These are phyloP conservation scores for Aschersonia sp. DNA, from an alignment of 2,329 filamentous ascomycete genomes.

Conservation along the genomic window DNA sequence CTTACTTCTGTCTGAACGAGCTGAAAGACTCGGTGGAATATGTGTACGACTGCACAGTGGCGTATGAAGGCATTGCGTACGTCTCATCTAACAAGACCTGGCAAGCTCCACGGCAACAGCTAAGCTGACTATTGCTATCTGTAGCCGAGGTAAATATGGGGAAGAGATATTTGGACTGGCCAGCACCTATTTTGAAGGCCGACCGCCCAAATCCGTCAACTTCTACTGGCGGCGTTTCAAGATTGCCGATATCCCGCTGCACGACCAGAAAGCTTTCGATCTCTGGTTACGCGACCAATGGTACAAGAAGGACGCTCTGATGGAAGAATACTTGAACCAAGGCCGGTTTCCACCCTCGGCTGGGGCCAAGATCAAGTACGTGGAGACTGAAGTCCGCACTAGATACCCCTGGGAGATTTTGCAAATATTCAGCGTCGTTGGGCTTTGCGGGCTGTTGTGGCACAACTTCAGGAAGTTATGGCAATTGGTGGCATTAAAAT, in stretches of 20 bases:
- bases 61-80: conserved; percentile 86
- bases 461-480: conserved; percentile 20
- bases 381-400: conserved; percentile 45
- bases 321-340: conserved; percentile 68
- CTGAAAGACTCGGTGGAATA: conserved; percentile 63
- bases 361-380: conserved; percentile 27
- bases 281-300: conserved; percentile 74
- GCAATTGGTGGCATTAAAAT: conserved; percentile 6
- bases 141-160: conserved; percentile 65
- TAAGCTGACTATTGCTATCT: conserved; percentile 1
- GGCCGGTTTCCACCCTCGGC: conserved; percentile 66
- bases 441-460: conserved; percentile 26
- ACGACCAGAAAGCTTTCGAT: conserved; percentile 62
- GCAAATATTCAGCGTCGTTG: conserved; percentile 37
- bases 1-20: conserved; percentile 66
- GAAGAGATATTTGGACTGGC: conserved; percentile 79
- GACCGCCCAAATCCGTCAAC: conserved; percentile 87
- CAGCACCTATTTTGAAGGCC: conserved; percentile 78
- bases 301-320: conserved; percentile 80
- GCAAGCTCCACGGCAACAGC: neutral
- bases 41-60: conserved; percentile 86
- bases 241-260: conserved; percentile 65
- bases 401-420: conserved; percentile 39
- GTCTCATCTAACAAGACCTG: conserved; percentile 21
- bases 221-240: conserved; percentile 89